Percentiles rank a stretch among this genome's conserved stretches.
These are phyloP conservation scores for Tolypocladium tundrense DNA, from an alignment of 2,329 filamentous ascomycete species.

Conservation along the genomic window DNA sequence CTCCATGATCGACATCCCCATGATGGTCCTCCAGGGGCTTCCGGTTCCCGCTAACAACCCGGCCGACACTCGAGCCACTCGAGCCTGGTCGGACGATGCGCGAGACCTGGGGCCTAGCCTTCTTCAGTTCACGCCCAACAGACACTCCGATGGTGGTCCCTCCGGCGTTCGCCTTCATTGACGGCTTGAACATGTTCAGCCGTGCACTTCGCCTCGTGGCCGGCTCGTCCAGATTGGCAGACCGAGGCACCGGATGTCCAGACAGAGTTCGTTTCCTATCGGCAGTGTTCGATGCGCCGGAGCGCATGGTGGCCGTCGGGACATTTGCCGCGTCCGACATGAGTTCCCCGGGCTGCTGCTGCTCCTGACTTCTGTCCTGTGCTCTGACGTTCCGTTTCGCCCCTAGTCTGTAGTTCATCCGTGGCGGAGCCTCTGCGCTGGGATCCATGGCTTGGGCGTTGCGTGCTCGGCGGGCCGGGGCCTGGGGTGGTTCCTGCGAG, in stretches of 20 bases:
- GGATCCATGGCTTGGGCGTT: slow-evolving; percentile 42
- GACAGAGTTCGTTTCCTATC: slow-evolving; percentile 90
- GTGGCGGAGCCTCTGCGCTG: slow-evolving; percentile 49
- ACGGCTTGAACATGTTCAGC: slow-evolving; percentile 58
- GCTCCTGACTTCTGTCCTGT: slow-evolving; percentile 20
- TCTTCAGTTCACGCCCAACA: slow-evolving; percentile 65
- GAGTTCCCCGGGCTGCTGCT: slow-evolving; percentile 22
- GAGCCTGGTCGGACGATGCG: slow-evolving; percentile 55
- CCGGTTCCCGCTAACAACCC: slow-evolving; percentile 83
- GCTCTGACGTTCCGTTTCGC: slow-evolving; percentile 29
- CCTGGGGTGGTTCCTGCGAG: slow-evolving; percentile 37
- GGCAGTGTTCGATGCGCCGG: slow-evolving; percentile 30
- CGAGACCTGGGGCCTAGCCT: slow-evolving; percentile 64
- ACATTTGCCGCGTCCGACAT: slow-evolving; percentile 29
- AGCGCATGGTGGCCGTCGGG: slow-evolving; percentile 23
- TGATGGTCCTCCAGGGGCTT: slow-evolving; percentile 56
- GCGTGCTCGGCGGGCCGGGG: slow-evolving; percentile 42
- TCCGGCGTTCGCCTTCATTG: slow-evolving; percentile 53
- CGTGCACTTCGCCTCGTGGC: slow-evolving; percentile 58
- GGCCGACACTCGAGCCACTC: slow-evolving; percentile 62
- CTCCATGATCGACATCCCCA: slow-evolving; percentile 61
- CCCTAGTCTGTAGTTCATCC: slow-evolving; percentile 48
- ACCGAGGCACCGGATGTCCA: slow-evolving; percentile 56
- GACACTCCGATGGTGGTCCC: slow-evolving; percentile 46
- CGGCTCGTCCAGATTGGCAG: slow-evolving; percentile 47